Base-by-base conservation (phyloP, 345 rosid species). In the Eucalyptus marginata region DNA sequence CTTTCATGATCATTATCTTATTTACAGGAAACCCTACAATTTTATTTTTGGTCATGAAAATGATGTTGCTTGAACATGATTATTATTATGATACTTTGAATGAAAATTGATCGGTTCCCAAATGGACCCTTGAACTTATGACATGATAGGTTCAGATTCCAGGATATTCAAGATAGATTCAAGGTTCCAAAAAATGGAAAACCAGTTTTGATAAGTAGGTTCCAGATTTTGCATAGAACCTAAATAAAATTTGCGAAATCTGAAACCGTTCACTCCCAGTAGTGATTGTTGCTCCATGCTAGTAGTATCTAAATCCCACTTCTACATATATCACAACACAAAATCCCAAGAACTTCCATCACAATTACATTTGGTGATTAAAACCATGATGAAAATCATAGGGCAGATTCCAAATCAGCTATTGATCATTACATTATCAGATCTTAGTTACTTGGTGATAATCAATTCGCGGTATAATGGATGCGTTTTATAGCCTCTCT, bases 211-310 rank as follows among this genome's bases (percentile, higher is more conserved):
- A 56, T 25, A 10, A 24, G 29, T 9, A 1, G 6, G 13, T 56
- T 52, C 5, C 0, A 52, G 0, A 52, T 52, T 52, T 52, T 0
- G 5, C 10, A 3, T 7, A 2, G 25, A 52, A 20, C 56, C 24
- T 52, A 18, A 18, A 52, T 52, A 52, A 52, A 52, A 52, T 18
- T 52, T 3, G 10, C 0, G 0, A 52, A 52, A 52, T 52, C 5
- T 52, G 1, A 20, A 52, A 56, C 29, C 3, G 0, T 24, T 56
- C 62, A 56, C 29, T 24, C 3, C 1, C 2, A 4, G 56, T 18
- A 15, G 18, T n/a, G 40, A 64, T n/a, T 13, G 36, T 33, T 64
- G 20, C 40, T 15, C 76, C 8, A n/a, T 18, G 3, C 20, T 14
- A 7, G 18, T 14, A 7, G 18, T 15, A 15, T 16, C 76, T n/a